Base-by-base conservation (phyloP, 345 rosid genomes). In the Conringia planisiliqua region DNA sequence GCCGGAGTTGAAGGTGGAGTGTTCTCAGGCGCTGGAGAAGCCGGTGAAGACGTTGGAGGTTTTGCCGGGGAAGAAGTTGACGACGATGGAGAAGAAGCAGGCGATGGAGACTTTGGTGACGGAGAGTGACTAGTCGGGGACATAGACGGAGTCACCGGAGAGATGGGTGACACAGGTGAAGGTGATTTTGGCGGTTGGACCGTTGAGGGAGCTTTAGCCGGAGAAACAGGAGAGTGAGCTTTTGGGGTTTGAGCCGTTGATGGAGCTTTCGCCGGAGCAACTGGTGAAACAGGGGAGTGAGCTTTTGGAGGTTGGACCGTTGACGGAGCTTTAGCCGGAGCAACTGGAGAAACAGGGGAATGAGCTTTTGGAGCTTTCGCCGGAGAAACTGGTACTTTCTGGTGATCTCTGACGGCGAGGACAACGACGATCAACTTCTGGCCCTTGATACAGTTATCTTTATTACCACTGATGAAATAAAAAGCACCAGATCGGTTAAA, bases 401-500 rank as follows among this genome's bases (percentile, higher is more conserved):
- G 66, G 17, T 29, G 60, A 5, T 60, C 27, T 40, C 83, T 79
- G 0, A 35, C 6, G 33, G 88, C 72, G 51, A 90, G 33, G 3
- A 91, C 97, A 8, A 68, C 72, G 5, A 86, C 78, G 38, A 70
- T 59, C 51, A 89, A 20, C 66, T 82, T 92, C 72, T 90, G 96
- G 0, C 89, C 96, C 22, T 81, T 81, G 20, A 50, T 29, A 67
- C 96, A 90, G 50, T 76, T 78, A n/a, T 72, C 82, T 56, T 67
- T 29, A 6, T 79, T 80, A 10, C 90, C 97, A 72, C 90, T 84
- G 1, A 91, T 82, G 82, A 89, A 91, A 48, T 16, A 88, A 68
- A 84, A 84, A 0, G 83, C 79, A 70, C 96, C 96, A 3, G 95
- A 82, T 2, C 63, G 77, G 7, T 66, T 67, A 13, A 89, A 62